These are phyloP conservation scores for Ajuga reptans DNA, from an alignment of 305 asterid species.

Conservation along the genomic window DNA sequence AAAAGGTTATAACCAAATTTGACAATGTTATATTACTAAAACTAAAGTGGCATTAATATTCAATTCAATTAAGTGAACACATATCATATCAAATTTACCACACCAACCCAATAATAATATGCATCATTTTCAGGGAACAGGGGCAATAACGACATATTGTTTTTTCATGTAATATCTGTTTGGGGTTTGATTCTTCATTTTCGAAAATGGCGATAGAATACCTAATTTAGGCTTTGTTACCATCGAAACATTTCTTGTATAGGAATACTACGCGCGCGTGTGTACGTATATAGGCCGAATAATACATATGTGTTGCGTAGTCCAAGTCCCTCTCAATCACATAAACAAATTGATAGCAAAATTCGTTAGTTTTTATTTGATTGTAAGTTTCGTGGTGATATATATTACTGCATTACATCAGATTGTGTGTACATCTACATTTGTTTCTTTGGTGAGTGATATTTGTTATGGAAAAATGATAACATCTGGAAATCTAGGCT, in stretches of 20 bases:
- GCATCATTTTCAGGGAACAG: conserved; percentile 1
- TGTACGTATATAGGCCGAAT: not conserved
- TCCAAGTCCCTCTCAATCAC: conserved; percentile 20
- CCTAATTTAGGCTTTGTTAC: conserved; percentile 10
- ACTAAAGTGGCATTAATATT: not conserved
- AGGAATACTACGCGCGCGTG: not conserved
- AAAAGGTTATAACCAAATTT: not conserved
- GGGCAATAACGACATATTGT: conserved; percentile 10
- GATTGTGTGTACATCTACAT: not conserved
- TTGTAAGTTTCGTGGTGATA: not conserved
- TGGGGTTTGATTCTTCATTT: conserved; percentile 10
- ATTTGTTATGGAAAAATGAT: not conserved
- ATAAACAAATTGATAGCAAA: not conserved
- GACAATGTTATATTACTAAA: not conserved
- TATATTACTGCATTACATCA: conserved; percentile 11
- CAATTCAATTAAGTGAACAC: not conserved
- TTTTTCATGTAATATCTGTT: not conserved
- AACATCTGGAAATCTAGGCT: conserved; percentile 18
- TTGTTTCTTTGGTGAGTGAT: conserved; percentile 16
- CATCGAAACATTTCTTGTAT: no score
- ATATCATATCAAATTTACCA: not conserved
- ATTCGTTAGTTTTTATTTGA: not conserved
- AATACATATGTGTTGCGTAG: not conserved
- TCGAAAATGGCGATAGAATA: conserved; percentile 5
- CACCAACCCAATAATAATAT: not conserved